Evolutionary conservation across 2,329 filamentous ascomycete genomes (phyloP).

Genomic region (Gnomoniopsis smithogilvyi): DNA sequence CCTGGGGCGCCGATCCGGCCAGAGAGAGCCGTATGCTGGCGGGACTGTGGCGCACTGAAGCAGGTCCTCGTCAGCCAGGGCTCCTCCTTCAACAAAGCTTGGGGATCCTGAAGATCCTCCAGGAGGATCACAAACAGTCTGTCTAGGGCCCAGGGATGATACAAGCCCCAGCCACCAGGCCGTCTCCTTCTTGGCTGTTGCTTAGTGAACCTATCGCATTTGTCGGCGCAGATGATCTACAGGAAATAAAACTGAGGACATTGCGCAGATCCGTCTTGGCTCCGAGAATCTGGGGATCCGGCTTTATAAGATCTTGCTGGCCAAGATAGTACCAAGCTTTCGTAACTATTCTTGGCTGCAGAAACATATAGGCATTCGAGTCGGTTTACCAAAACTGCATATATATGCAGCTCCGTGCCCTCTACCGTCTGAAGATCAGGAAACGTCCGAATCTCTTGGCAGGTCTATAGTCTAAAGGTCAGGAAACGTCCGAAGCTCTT

Average conservation of each 20-base stretch:
- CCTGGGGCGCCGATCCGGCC: background rate
- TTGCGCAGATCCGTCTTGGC: conserved; percentile 13
- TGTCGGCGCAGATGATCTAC: background rate
- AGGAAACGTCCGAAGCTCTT: too few relatives aligned
- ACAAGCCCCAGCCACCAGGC: background rate
- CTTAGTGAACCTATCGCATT: conserved; percentile 9
- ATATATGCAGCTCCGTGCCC: background rate
- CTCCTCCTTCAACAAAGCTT: background rate
- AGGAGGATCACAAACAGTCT: conserved; percentile 13
- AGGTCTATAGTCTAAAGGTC: background rate
- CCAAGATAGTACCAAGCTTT: conserved; percentile 6
- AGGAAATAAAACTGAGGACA: background rate
- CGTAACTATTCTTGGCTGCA: conserved; percentile 2
- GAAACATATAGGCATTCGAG: background rate
- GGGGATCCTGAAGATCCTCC: conserved; percentile 1
- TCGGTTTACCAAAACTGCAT: background rate
- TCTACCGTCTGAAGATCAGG: background rate
- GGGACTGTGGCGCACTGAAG: background rate
- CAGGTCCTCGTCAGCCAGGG: conserved; percentile 2
- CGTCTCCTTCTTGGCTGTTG: conserved; percentile 8
- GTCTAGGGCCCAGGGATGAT: conserved; percentile 1
- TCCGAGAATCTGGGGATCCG: conserved; percentile 5
- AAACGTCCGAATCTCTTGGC: conserved; percentile 8
- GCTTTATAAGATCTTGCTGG: background rate
- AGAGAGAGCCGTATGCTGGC: background rate